Evolutionary conservation across 495 filamentous ascomycete species (phyloP), one percentile per base, ranked within the genome.

Genomic region (Platismatia glauca): DNA sequence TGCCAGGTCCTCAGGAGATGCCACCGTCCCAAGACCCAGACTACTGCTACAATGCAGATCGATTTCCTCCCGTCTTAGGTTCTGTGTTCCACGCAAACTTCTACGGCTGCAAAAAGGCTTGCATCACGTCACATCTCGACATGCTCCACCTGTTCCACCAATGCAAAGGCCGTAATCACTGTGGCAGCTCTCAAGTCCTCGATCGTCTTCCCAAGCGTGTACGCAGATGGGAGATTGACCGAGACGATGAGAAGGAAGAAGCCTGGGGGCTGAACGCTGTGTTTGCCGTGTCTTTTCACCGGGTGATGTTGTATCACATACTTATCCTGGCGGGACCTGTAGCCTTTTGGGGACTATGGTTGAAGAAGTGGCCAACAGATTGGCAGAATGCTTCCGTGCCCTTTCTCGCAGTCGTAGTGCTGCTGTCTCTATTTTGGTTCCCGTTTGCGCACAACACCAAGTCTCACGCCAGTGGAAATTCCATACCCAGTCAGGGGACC

Each of bases 321-420:
- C 41, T 59, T 11, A 59, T 59, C 12, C 29, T 59, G 29, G 41
- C 20, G 16, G 57, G 24, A 8, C 57, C 57, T 0, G n/a, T 59
- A 18, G 38, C 29, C 4, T 59, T 44, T 46, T 46, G 39, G 57
- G 57, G 37, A 20, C 27, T 59, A 15, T 59, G 57, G 37, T 46
- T 59, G 27, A 59, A 34, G 15, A 34, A 46, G 4, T 59, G 38
- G 57, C 57, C 57, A 6, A 46, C 12, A 18, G 38, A 59, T 15
- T 46, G 57, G 57, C 57, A 59, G 35, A 59, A 59, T 31, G 57
- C 57, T 4, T 46, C 39, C 46, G 57, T 59, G 11, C 57, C 57
- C 1, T 59, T 59, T 2, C 46, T 59, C 8, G 57, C 57, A 12
- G 57, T 59, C 3, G 39, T 46, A 13, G 57, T 59, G 11, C 27